These are phyloP conservation scores for Meyerozyma elateridarum DNA, from an alignment of 1,139 yeast species.

Conservation along the genomic window DNA sequence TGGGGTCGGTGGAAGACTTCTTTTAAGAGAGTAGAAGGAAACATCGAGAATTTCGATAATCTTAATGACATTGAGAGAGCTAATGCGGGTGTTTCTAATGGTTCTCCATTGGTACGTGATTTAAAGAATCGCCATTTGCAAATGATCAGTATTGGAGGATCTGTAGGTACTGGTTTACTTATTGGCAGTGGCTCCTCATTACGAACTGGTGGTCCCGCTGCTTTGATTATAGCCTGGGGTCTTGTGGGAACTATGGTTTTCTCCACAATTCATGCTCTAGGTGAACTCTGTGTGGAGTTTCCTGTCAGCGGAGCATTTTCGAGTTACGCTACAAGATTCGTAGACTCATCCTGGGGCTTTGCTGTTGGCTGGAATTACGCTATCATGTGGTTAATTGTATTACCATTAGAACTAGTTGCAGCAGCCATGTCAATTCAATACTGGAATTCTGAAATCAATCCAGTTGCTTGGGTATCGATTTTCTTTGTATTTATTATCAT, in stretches of 20 bases:
- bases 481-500: slow-evolving; percentile 54
- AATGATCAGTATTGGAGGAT: slow-evolving; percentile 63
- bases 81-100: slow-evolving; percentile 21
- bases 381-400: slow-evolving; percentile 71
- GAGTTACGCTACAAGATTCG: slow-evolving; percentile 62
- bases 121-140: slow-evolving; percentile 52
- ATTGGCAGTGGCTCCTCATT: slow-evolving; percentile 74
- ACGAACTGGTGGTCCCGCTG: slow-evolving; percentile 75
- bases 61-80: slow-evolving; percentile 29
- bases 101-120: slow-evolving; percentile 32
- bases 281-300: slow-evolving; percentile 76
- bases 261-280: slow-evolving; percentile 77
- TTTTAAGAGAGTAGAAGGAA: slow-evolving; percentile 1
- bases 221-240: slow-evolving; percentile 64
- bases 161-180: slow-evolving; percentile 64
- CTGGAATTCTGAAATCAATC: slow-evolving; percentile 56
- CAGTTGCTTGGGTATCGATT: slow-evolving; percentile 62
- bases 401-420: slow-evolving; percentile 74
- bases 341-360: slow-evolving; percentile 77
- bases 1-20: slow-evolving; percentile 1
- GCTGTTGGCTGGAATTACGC: slow-evolving; percentile 80
- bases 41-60: slow-evolving; percentile 11
- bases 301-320: slow-evolving; percentile 80
- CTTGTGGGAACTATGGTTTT: slow-evolving; percentile 67
- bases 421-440: slow-evolving; percentile 66